Evolutionary conservation across 2,329 filamentous ascomycete genomes (phyloP).

Genomic region (Trichoderma koningiopsis): DNA sequence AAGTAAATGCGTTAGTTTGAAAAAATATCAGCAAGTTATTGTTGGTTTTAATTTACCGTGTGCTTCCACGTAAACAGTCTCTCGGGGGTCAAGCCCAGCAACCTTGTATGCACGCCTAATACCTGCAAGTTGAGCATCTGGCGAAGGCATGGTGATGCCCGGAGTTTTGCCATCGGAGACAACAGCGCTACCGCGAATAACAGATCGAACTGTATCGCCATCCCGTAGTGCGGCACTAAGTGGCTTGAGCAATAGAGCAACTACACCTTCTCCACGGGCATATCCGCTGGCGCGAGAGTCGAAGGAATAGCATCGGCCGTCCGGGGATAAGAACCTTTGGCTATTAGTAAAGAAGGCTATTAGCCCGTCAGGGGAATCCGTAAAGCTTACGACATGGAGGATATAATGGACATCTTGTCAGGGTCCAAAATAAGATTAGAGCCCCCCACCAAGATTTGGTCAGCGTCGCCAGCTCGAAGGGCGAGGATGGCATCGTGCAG

Average conservation of each 20-base stretch:
- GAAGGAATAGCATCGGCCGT: constrained; percentile 25
- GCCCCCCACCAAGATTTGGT: constrained; percentile 32
- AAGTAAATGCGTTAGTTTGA: background rate
- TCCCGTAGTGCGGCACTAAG: constrained; percentile 45
- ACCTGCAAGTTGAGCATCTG: constrained; percentile 12
- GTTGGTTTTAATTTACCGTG: constrained; percentile 5
- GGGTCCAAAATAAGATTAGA: constrained; percentile 30
- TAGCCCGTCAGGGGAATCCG: background rate
- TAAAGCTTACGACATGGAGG: constrained; percentile 25
- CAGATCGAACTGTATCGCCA: constrained; percentile 29
- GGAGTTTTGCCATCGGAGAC: constrained; percentile 25
- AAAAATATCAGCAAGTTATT: background rate
- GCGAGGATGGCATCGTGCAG: constrained; percentile 34
- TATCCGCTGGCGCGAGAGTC: constrained; percentile 45
- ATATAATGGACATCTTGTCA: constrained; percentile 26
- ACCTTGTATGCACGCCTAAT: constrained; percentile 21
- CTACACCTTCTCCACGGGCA: constrained; percentile 54
- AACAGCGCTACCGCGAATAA: constrained; percentile 25
- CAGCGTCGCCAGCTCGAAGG: constrained; percentile 33
- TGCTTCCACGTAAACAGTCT: constrained; percentile 24
- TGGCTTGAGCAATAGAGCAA: constrained; percentile 49
- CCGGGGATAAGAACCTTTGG: constrained; percentile 23
- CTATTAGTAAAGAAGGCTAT: background rate
- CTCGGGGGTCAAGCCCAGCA: constrained; percentile 23
- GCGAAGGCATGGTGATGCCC: constrained; percentile 26